Evolutionary conservation across 2,329 filamentous ascomycete species (phyloP).

Genomic region (Aspergillus fumigatus): DNA sequence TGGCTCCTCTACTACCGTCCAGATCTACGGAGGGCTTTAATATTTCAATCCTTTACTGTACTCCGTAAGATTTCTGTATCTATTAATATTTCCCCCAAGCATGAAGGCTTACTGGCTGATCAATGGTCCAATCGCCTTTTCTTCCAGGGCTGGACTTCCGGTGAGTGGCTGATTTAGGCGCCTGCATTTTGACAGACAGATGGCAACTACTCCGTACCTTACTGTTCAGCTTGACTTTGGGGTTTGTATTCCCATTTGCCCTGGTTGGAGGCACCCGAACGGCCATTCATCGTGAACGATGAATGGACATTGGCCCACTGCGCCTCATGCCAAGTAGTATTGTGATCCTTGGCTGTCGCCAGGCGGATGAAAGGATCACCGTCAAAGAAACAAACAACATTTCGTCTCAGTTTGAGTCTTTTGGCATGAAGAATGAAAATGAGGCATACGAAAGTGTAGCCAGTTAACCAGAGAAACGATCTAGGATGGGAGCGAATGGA

Average conservation of each 20-base stretch:
- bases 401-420: background rate
- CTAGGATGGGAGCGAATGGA: slow-evolving; percentile 11
- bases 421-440: background rate
- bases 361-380: background rate
- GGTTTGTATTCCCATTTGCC: too few species aligned
- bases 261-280: background rate
- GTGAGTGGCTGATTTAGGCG: background rate
- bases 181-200: background rate
- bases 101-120: background rate
- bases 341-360: background rate
- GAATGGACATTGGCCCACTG: background rate
- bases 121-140: background rate
- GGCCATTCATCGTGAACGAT: background rate
- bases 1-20: background rate
- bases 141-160: background rate
- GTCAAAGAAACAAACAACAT: background rate
- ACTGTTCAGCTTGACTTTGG: background rate
- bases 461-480: background rate
- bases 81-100: background rate
- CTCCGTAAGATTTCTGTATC: background rate
- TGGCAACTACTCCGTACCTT: background rate
- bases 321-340: background rate
- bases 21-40: background rate
- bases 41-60: background rate
- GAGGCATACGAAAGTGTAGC: too few species aligned